phyloP scores from a whole-genome alignment of 2,329 filamentous ascomycete genomes.

The Penicillium sp. region DNA sequence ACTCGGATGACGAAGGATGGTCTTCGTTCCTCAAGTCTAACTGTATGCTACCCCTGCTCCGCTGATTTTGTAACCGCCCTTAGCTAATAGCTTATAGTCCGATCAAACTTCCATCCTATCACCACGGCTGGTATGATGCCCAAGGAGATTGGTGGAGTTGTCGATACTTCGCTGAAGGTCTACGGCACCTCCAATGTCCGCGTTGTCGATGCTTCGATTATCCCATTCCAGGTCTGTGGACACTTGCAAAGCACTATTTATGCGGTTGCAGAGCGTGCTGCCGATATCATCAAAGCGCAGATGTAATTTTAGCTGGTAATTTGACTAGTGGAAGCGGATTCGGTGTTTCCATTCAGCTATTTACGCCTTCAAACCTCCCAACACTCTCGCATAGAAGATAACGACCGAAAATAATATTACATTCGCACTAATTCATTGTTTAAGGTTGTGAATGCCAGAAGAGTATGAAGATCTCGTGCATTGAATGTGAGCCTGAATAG shows the following conservation, averaged over 20 bases:
- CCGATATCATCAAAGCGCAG: slow-evolving; percentile 29
- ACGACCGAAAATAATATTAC: too few species aligned
- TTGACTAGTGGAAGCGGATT: too few species aligned
- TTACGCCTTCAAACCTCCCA: too few species aligned
- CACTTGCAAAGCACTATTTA: slow-evolving; percentile 30
- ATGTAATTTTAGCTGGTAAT: not conserved
- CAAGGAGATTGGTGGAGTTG: slow-evolving; percentile 33
- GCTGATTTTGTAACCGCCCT: not conserved
- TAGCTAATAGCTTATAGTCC: slow-evolving; percentile 14
- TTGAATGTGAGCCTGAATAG: too few species aligned
- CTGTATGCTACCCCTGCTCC: slow-evolving; percentile 12
- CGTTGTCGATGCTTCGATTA: slow-evolving; percentile 33
- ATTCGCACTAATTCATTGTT: too few species aligned
- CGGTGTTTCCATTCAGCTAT: too few species aligned
- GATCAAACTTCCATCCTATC: slow-evolving; percentile 31
- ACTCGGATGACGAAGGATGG: slow-evolving; percentile 25
- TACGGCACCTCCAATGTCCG: slow-evolving; percentile 35
- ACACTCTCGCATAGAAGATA: too few species aligned
- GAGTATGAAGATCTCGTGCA: too few species aligned
- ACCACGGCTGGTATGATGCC: slow-evolving; percentile 36
- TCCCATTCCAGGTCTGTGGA: slow-evolving; percentile 29
- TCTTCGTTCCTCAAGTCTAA: slow-evolving; percentile 22
- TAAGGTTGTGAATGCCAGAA: too few species aligned
- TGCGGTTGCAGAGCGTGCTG: slow-evolving; percentile 30
- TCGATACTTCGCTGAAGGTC: slow-evolving; percentile 30